Evolutionary conservation across 2,329 filamentous ascomycete species (phyloP), one percentile per base, ranked within the genome.

Genomic region (Botrytis galanthina): DNA sequence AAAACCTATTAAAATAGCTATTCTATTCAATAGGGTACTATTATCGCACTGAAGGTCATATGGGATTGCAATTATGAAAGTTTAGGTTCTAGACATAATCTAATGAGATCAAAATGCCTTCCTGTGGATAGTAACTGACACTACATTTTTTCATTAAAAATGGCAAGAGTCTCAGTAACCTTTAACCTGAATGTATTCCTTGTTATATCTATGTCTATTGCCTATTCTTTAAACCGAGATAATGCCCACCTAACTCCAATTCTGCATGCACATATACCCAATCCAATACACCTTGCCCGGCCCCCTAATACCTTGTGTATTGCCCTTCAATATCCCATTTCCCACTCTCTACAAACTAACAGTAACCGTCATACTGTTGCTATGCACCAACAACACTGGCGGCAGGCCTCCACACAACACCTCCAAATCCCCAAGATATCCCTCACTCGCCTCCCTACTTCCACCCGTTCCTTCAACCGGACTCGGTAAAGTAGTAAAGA

Each of bases 401-500:
- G 78, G 42, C 4, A 74, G n/a, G 0, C 74, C 76, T 29, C 76
- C 61, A 14, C 75, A 75, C 46, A 79, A 78, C 46, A 78, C 80
- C 39, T 78, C 75, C 20, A 79, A 70, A 64, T 77, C 71, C 22
- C 46, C 73, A 51, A 81, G 78, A 60, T 81, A 81, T 4, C 80
- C 80, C 6, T 78, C 75, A 61, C 79, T 76, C 46, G 67, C 74
- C 22, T 76, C 76, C 29, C 74, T 67, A 62, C 75, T 77, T 12
- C 72, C 57, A 20, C 76, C 71, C 3, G 79, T 79, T 9, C 77
- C 79, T 26, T 78, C 76, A 3, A 80, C 80, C 73, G 94, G 94
- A 70, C 93, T 93, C 1, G 94, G 94, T 57, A 97, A 83, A 37
- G 94, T 97, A 1, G 92, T 97, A 77, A 97, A 91, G 26, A 80